Conservation (phyloP, 495 filamentous ascomycete genomes). For the Paragyromitra xinjiangensis region DNA sequence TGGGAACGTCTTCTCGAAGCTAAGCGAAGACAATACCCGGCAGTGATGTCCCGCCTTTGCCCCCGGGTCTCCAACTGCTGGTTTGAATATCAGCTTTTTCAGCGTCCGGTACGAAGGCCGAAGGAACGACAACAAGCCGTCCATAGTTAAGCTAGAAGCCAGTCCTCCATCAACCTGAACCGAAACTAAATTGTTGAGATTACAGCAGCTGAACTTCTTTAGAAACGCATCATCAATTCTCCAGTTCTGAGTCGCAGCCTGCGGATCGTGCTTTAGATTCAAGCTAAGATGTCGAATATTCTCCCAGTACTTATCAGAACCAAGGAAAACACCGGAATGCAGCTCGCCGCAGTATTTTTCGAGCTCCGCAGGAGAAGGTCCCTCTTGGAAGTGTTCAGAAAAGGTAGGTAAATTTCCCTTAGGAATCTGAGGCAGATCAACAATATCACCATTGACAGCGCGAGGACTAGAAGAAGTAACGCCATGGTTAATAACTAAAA, state of each 20-base stretch:
- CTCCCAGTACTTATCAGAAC: not conserved
- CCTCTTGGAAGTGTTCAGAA: not conserved
- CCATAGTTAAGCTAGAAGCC: slow-evolving; percentile 5
- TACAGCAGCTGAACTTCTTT: slow-evolving; percentile 3
- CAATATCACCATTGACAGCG: too few relatives aligned
- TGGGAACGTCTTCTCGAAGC: slow-evolving; percentile 4
- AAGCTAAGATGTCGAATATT: not conserved
- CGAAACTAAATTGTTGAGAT: slow-evolving; percentile 10
- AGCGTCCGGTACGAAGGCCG: slow-evolving; percentile 9
- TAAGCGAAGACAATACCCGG: not conserved
- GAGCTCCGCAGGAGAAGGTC: not conserved
- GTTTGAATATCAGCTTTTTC: slow-evolving; percentile 8
- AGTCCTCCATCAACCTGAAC: slow-evolving; percentile 13
- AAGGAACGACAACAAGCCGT: not conserved
- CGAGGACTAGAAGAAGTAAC: not conserved
- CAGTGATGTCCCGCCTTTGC: not conserved
- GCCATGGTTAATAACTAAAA: not conserved
- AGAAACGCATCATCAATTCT: slow-evolving; percentile 22
- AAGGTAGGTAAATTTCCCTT: not conserved
- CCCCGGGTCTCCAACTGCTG: not conserved
- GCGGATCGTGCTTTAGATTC: not conserved
- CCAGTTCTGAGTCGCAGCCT: not conserved
- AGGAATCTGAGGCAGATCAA: not conserved
- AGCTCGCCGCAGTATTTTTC: not conserved
- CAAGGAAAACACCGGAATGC: not conserved